Conservation (phyloP, 75 land plant species). For the Pinus taeda region DNA sequence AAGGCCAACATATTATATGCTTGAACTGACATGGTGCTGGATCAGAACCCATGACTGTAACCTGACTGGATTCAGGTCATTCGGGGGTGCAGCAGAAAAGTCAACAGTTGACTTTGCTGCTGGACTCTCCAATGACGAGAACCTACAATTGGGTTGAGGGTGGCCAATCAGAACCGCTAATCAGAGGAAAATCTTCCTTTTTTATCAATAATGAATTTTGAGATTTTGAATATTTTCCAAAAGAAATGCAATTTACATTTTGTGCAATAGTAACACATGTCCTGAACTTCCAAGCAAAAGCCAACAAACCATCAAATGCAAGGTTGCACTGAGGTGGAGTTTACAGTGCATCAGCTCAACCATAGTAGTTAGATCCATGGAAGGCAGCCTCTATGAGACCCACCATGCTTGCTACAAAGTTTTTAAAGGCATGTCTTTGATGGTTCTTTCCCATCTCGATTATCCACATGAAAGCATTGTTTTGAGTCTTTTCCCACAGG, state of each 20-base stretch:
- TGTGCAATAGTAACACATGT: background rate
- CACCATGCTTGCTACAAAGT: background rate
- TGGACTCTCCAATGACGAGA: too few species aligned
- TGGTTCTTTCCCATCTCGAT: background rate
- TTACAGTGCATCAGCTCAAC: background rate
- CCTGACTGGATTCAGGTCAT: too few species aligned
- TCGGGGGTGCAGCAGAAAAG: too few species aligned
- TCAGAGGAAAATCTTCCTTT: background rate
- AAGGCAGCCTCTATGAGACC: background rate
- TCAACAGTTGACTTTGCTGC: too few species aligned
- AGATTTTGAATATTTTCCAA: background rate
- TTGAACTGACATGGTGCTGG: background rate
- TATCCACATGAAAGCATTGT: background rate
- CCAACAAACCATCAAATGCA: background rate
- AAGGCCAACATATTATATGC: background rate
- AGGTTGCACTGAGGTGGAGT: background rate
- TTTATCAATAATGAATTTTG: background rate
- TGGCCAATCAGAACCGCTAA: background rate
- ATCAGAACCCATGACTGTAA: background rate
- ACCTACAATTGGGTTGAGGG: too few species aligned
- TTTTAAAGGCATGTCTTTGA: too few species aligned
- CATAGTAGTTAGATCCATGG: background rate
- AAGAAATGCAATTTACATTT: background rate
- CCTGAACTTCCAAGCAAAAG: background rate
- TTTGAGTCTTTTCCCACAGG: background rate